A percentile compares a stretch with the other conserved stretches of the same genome.
Evolutionary conservation across 768 basidiomycete species (phyloP).

Genomic region (Tricholoma flavovirens): DNA sequence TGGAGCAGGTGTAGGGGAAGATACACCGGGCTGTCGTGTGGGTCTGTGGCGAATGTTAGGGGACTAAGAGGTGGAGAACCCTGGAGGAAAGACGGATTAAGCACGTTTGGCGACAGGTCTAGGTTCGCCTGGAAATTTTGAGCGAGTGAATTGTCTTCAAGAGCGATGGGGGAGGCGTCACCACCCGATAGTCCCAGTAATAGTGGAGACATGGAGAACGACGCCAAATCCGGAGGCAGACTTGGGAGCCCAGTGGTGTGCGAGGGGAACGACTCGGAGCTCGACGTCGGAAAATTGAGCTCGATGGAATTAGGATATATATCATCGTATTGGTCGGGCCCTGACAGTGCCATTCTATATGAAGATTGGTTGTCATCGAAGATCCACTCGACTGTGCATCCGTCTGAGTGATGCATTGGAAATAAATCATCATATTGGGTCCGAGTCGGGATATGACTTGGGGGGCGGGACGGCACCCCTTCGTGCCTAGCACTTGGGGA

Average conservation of each 20-base stretch:
- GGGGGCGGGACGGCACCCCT: too few species aligned
- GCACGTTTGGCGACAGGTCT: background rate
- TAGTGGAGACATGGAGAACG: background rate
- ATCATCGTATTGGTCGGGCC: background rate
- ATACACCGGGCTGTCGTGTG: background rate
- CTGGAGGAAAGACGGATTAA: background rate
- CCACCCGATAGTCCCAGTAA: background rate
- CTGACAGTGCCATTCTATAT: background rate
- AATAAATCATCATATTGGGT: too few species aligned
- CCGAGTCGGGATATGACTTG: too few species aligned
- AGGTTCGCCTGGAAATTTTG: background rate
- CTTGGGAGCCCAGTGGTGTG: too few species aligned
- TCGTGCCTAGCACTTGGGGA: background rate
- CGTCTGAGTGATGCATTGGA: too few species aligned
- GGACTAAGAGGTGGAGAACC: background rate
- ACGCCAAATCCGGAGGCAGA: background rate
- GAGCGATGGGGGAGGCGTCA: background rate
- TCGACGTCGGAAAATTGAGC: background rate
- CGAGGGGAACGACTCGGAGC: background rate
- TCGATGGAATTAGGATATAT: background rate
- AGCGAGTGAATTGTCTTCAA: background rate
- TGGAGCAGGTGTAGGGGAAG: background rate
- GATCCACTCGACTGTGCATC: too few species aligned
- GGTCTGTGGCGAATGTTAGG: background rate
- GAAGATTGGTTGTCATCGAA: background rate